Conservation (phyloP, 495 filamentous ascomycete species). For the Ascobolus immersus region DNA sequence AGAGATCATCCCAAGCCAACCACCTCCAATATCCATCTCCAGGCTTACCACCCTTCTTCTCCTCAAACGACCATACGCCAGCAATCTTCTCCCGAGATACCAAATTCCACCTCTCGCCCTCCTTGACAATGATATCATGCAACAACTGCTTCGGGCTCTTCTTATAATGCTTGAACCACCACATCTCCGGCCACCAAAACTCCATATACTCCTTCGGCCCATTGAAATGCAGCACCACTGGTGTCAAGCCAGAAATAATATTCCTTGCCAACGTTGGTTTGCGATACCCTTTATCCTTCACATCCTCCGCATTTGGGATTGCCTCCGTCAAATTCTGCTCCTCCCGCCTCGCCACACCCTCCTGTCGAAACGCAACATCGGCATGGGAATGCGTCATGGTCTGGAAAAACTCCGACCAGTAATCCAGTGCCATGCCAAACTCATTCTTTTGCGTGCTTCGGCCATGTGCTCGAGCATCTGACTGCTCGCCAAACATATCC, state of each 20-base stretch:
- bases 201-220: background rate
- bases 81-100: too few species aligned
- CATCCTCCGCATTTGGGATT: background rate
- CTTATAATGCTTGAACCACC: background rate
- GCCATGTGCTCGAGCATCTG: background rate
- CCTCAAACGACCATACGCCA: too few species aligned
- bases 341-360: constrained; percentile 1
- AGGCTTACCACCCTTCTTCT: too few species aligned
- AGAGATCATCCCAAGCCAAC: background rate
- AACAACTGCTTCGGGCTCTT: too few species aligned
- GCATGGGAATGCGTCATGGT: constrained; percentile 7
- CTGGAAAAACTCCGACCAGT: constrained; percentile 5
- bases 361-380: constrained; percentile 1
- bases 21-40: background rate
- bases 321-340: background rate
- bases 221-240: background rate
- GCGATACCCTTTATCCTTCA: background rate
- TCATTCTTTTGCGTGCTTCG: too few species aligned
- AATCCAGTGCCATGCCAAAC: constrained; percentile 5
- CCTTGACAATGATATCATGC: too few species aligned
- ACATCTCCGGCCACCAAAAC: background rate
- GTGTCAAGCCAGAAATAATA: background rate
- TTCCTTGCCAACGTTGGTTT: background rate
- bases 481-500: background rate
- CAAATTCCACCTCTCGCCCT: too few species aligned